These are phyloP conservation scores for Nematocida ironsii DNA, from an alignment of 371 early-diverging fungal species.

Conservation along the genomic window DNA sequence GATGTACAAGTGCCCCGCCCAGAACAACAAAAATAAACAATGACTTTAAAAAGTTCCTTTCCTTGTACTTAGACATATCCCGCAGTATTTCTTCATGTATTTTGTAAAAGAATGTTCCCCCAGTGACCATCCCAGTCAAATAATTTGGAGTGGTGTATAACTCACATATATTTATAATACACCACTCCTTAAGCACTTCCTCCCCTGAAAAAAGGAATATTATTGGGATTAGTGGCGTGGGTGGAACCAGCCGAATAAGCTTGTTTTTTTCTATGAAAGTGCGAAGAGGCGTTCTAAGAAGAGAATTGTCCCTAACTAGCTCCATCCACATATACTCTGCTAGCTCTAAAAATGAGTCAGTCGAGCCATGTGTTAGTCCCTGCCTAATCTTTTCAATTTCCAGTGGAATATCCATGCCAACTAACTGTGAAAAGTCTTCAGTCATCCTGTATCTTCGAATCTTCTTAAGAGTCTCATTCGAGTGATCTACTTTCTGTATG, in stretches of 20 bases:
- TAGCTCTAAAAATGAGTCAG: conserved; percentile 19
- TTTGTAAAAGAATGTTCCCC: conserved; percentile 29
- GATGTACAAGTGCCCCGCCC: conserved; percentile 22
- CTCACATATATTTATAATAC: conserved; percentile 25
- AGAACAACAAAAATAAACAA: conserved; percentile 30
- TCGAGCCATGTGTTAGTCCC: conserved; percentile 3
- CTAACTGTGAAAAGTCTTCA: conserved; percentile 22
- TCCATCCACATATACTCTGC: conserved; percentile 39
- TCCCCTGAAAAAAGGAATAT: conserved; percentile 42
- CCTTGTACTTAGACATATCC: conserved; percentile 5
- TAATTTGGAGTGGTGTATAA: conserved; percentile 10
- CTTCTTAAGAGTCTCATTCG: conserved; percentile 13
- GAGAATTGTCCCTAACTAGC: conserved; percentile 7
- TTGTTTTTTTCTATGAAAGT: conserved; percentile 34
- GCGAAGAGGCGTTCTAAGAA: conserved; percentile 13
- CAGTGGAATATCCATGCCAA: neutral
- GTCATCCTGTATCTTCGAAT: conserved; percentile 13
- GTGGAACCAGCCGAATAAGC: conserved; percentile 10
- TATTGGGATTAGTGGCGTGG: conserved; percentile 10
- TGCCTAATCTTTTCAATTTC: conserved; percentile 9
- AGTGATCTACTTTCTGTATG: conserved; percentile 28
- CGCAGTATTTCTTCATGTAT: conserved; percentile 5
- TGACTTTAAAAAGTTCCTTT: conserved; percentile 27
- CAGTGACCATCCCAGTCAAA: neutral
- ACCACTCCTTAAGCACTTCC: conserved; percentile 34